Evolutionary conservation across 2,329 filamentous ascomycete genomes (phyloP), one percentile per base, ranked within the genome.

Genomic region (Pseudogymnoascus sp.): DNA sequence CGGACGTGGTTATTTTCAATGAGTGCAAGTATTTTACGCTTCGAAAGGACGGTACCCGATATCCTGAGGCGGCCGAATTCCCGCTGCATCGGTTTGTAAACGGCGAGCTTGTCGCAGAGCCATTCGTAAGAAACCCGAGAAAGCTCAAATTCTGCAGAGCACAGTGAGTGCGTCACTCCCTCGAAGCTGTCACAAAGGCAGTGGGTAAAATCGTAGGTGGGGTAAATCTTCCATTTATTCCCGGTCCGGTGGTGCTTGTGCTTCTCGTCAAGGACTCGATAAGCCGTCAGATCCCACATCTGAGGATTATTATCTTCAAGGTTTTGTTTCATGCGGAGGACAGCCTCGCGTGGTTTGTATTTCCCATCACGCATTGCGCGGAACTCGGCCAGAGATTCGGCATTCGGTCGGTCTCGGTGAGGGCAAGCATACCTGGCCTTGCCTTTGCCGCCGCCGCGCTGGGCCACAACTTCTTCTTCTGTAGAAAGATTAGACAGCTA

Each of bases 241-340:
- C 89, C 90, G 0, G 92, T 96, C 36, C 90, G 84, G 74, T 90
- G 86, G 16, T 50, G 43, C 22, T 16, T 50, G 72, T 95, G 91
- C 62, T 83, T 76, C 43, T 90, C 86, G 69, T 88, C 83, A 64
- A 91, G 81, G 61, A 97, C 87, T 63, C 93, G 86, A 75, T 96
- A 97, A 12, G 93, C 93, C 1, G 90, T 89, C 60, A 96, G 76
- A 78, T 97, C 93, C 93, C 92, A 97, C 89, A 96, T 92, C 75
- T 96, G 90, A 5, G 92, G 92, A 73, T 97, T 97, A 33, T 88
- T 87, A 68, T 88, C 86, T 59, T 84, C 83, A 64, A 90, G 89
- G 65, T 90, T 84, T 79, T 96, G 90, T 78, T 96, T 96, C 92
- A 97, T 97, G 64, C 93, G 86, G 60, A 97, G 78, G 69, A 91